These are phyloP conservation scores for Solanum peruvianum DNA, from an alignment of 257 asterid genomes.

Conservation along the genomic window DNA sequence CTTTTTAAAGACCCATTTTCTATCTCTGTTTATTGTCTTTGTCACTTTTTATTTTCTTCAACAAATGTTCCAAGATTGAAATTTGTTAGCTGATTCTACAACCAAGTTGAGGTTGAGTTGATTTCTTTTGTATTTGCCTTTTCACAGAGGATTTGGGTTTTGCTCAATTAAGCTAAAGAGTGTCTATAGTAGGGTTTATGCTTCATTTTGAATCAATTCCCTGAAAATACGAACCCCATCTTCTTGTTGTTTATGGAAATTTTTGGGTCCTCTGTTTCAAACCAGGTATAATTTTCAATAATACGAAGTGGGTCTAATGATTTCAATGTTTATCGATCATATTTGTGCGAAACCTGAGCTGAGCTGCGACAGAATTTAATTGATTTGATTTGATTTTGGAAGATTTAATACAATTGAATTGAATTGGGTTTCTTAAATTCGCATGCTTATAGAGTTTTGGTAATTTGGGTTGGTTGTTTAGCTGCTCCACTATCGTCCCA, in stretches of 20 bases:
- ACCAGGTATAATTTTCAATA: slow-evolving; percentile 30
- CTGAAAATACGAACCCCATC: slow-evolving; percentile 5
- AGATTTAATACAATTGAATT: not conserved
- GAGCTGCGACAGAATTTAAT: not conserved
- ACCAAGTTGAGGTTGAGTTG: not conserved
- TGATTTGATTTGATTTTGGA: not conserved
- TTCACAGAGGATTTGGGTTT: not conserved
- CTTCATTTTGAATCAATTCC: slow-evolving; percentile 18
- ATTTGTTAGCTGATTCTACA: not conserved
- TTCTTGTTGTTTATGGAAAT: slow-evolving; percentile 21
- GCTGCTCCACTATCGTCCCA: not conserved
- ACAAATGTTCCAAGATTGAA: not conserved
- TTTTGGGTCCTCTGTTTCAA: slow-evolving; percentile 14
- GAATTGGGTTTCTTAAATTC: not conserved
- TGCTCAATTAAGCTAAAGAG: not conserved
- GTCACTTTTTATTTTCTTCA: not conserved
- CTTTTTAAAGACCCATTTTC: slow-evolving; percentile 17
- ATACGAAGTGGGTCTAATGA: not conserved
- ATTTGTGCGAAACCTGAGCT: not conserved
- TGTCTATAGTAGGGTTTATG: slow-evolving; percentile 9
- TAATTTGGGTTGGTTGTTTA: not conserved
- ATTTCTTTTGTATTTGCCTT: not conserved
- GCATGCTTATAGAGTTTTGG: not conserved
- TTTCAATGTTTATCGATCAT: not conserved
- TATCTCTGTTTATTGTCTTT: not conserved